These are phyloP conservation scores for Delonix regia DNA, from an alignment of 306 rosid genomes.

Conservation along the genomic window DNA sequence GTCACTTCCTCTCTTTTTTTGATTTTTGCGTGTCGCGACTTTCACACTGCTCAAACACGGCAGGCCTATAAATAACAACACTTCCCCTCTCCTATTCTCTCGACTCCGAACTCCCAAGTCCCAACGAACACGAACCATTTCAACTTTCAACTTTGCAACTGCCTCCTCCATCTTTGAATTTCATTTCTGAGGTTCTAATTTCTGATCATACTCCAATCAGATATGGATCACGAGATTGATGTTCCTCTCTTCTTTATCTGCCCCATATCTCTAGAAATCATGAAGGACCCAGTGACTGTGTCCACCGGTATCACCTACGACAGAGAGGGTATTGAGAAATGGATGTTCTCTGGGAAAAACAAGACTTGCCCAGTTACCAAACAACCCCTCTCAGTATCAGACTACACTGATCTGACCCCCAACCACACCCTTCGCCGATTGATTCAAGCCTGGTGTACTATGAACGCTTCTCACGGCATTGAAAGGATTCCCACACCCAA, in stretches of 20 bases:
- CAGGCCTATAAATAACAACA: conserved; percentile 29
- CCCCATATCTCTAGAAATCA: conserved; percentile 79
- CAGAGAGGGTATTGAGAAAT: conserved; percentile 76
- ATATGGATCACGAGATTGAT: conserved; percentile 59
- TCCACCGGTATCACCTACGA: conserved; percentile 87
- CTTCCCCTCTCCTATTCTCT: background rate
- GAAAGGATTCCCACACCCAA: conserved; percentile 84
- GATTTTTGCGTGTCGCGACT: conserved; percentile 58
- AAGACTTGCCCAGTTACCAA: conserved; percentile 76
- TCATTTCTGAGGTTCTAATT: background rate
- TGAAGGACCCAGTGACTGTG: conserved; percentile 86
- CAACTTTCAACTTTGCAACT: background rate
- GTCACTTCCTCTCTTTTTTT: conserved; percentile 17
- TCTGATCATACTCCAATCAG: background rate
- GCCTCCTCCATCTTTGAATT: background rate
- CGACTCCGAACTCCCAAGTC: no score
- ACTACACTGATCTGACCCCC: conserved; percentile 61
- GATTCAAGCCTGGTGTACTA: conserved; percentile 85
- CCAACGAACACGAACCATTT: conserved; percentile 30
- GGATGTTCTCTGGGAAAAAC: conserved; percentile 62
- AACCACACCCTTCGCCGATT: conserved; percentile 89
- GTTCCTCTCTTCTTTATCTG: conserved; percentile 75
- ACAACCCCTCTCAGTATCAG: conserved; percentile 47
- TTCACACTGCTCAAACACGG: conserved; percentile 34
- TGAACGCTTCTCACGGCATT: conserved; percentile 73